A percentile compares a stretch with the other conserved stretches of the same genome.
phyloP scores from a whole-genome alignment of 2,329 filamentous ascomycete genomes.

The Colletotrichum somersetense region DNA sequence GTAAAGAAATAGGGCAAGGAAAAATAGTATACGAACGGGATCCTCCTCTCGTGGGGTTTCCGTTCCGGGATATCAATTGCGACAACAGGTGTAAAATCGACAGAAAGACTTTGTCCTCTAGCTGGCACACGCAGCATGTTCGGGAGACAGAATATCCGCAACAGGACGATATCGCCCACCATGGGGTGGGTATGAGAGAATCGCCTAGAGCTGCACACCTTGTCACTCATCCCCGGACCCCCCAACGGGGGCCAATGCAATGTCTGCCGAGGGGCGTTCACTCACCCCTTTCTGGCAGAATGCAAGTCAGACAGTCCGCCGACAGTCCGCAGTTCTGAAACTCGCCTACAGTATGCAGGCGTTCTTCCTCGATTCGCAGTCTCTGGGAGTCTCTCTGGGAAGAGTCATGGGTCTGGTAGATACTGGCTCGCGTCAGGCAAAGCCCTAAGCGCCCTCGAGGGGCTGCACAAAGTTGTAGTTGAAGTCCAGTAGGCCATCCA shows the following conservation, averaged over 20 bases:
- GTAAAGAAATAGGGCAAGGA: neutral
- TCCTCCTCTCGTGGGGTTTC: conserved; percentile 5
- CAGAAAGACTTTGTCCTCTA: conserved; percentile 11
- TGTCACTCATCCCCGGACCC: conserved; percentile 37
- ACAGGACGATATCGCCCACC: conserved; percentile 23
- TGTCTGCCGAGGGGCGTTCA: conserved; percentile 37
- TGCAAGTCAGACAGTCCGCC: conserved; percentile 16
- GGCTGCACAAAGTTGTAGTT: conserved; percentile 74
- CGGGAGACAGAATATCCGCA: conserved; percentile 12
- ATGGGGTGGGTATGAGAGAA: conserved; percentile 26
- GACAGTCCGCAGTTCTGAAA: conserved; percentile 25
- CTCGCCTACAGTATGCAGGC: conserved; percentile 19
- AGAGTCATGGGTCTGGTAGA: neutral
- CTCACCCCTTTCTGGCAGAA: conserved; percentile 35
- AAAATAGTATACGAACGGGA: conserved; percentile 16
- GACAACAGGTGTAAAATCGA: conserved; percentile 23
- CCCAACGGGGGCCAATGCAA: conserved; percentile 32
- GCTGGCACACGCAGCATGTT: conserved; percentile 8
- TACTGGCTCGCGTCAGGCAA: neutral
- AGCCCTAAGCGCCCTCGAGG: conserved; percentile 63
- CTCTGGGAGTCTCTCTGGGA: neutral
- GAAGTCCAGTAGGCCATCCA: conserved; percentile 87
- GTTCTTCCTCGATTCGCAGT: neutral
- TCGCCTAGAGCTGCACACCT: conserved; percentile 38
- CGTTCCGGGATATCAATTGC: conserved; percentile 26